A percentile compares a stretch with the other conserved stretches of the same genome.
These are phyloP conservation scores for Plasmodium gaboni DNA, from an alignment of 169 alveolate species.

Conservation along the genomic window DNA sequence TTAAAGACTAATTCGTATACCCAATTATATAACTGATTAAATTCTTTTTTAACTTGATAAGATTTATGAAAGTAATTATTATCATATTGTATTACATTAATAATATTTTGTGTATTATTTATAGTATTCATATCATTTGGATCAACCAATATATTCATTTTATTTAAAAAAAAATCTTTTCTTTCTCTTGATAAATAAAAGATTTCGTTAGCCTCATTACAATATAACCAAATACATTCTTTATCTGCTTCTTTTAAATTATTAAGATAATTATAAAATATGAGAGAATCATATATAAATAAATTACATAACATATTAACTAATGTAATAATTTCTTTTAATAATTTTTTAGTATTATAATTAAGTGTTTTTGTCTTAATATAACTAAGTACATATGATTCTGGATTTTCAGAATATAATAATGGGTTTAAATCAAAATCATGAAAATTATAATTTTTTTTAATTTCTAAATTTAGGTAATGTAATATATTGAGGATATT, in stretches of 20 bases:
- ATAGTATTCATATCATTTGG: neutral
- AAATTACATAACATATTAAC: constrained; percentile 44
- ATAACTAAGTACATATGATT: constrained; percentile 42
- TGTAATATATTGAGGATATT: constrained; percentile 41
- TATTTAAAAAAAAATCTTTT: constrained; percentile 29
- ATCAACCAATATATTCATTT: constrained; percentile 7
- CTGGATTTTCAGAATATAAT: constrained; percentile 62
- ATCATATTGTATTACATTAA: constrained; percentile 13
- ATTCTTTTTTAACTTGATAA: constrained; percentile 22
- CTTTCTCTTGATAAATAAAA: constrained; percentile 57
- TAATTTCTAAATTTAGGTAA: constrained; percentile 60
- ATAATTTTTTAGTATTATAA: constrained; percentile 54
- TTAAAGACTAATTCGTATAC: constrained; percentile 35
- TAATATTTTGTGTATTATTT: constrained; percentile 13
- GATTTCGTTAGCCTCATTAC: constrained; percentile 73
- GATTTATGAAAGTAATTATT: constrained; percentile 42
- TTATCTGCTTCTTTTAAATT: constrained; percentile 72
- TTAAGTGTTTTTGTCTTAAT: constrained; percentile 49
- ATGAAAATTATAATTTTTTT: constrained; percentile 37
- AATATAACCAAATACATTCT: constrained; percentile 75
- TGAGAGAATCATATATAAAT: constrained; percentile 40
- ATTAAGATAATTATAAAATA: constrained; percentile 57
- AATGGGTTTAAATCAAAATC: constrained; percentile 68
- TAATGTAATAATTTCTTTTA: constrained; percentile 60
- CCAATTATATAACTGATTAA: constrained; percentile 50